Percentiles rank a stretch among this genome's conserved stretches.
These are phyloP conservation scores for Myxozyma monticola DNA, from an alignment of 805 yeast genomes.

Conservation along the genomic window DNA sequence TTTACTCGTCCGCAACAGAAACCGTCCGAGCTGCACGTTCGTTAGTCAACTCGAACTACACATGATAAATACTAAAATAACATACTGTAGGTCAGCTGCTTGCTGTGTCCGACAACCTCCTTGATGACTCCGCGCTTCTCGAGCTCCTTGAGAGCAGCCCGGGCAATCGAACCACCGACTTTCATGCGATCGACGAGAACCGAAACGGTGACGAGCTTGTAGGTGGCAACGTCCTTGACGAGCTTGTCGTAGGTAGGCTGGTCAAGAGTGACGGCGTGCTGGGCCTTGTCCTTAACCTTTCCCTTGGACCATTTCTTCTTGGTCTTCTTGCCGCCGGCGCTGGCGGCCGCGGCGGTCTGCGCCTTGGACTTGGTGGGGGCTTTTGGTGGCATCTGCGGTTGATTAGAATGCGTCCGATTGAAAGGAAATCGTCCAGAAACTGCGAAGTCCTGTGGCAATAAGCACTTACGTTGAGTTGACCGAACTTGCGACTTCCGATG, in stretches of 20 bases:
- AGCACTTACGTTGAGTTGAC: too few relatives aligned
- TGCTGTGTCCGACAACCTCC: constrained; percentile 92
- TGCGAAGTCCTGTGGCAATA: too few relatives aligned
- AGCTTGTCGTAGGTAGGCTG: constrained; percentile 99
- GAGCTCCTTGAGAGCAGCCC: constrained; percentile 95
- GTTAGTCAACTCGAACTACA: not conserved
- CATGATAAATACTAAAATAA: not conserved
- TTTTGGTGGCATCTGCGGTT: constrained; percentile 31
- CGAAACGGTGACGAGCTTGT: constrained; percentile 96
- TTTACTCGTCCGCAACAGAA: constrained; percentile 44
- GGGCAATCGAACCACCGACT: constrained; percentile 98
- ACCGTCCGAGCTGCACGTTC: constrained; percentile 45
- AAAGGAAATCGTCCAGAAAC: too few relatives aligned
- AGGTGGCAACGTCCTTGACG: constrained; percentile 98
- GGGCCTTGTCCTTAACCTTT: constrained; percentile 99
- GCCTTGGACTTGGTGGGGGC: constrained; percentile 20
- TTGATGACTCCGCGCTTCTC: constrained; percentile 93
- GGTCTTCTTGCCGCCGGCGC: constrained; percentile 32
- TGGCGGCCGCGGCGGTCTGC: constrained; percentile 23
- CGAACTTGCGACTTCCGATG: too few relatives aligned
- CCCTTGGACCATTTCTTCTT: constrained; percentile 99
- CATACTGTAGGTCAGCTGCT: constrained; percentile 90
- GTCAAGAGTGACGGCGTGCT: constrained; percentile 94
- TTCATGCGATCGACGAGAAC: constrained; percentile 98
- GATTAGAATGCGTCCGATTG: too few relatives aligned